Conservation (phyloP, 148 eudicot genomes). For the Fallopia convolvulus region DNA sequence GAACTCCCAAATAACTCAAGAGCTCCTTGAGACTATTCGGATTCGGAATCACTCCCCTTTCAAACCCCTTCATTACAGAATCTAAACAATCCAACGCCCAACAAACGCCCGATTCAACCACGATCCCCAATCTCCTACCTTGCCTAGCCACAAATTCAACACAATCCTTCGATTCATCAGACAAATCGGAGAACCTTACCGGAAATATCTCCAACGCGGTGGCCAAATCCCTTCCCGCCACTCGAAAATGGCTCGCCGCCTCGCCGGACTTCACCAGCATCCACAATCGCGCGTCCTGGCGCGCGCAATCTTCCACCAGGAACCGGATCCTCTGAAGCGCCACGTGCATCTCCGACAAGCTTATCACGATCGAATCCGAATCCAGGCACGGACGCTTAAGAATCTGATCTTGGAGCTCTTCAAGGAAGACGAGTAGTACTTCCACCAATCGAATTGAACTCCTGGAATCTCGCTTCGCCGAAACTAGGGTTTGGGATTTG, state of each 20-base stretch:
- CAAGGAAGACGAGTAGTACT: slow-evolving; percentile 34
- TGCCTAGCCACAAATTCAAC: slow-evolving; percentile 34
- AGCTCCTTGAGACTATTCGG: slow-evolving; percentile 36
- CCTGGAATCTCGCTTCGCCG: slow-evolving; percentile 39
- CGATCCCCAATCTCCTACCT: slow-evolving; percentile 21
- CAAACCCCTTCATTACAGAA: slow-evolving; percentile 19
- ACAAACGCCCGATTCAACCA: slow-evolving; percentile 30
- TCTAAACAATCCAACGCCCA: slow-evolving; percentile 9
- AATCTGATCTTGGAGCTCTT: slow-evolving; percentile 27
- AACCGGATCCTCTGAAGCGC: slow-evolving; percentile 52
- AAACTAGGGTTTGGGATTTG: slow-evolving; percentile 23
- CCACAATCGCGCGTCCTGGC: slow-evolving; percentile 49
- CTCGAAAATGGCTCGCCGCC: slow-evolving; percentile 30
- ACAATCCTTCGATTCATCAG: slow-evolving; percentile 34
- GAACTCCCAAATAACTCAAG: slow-evolving; percentile 45
- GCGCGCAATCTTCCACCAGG: slow-evolving; percentile 40
- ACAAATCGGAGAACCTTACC: slow-evolving; percentile 4
- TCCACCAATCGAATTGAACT: slow-evolving; percentile 35
- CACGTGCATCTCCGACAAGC: slow-evolving; percentile 52
- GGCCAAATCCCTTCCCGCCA: slow-evolving; percentile 26
- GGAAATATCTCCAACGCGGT: slow-evolving; percentile 49
- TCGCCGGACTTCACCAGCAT: slow-evolving; percentile 32
- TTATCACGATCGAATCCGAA: slow-evolving; percentile 12
- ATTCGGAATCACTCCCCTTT: slow-evolving; percentile 41
- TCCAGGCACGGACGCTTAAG: not conserved